Evolutionary conservation across 257 asterid genomes (phyloP), one percentile per base, ranked within the genome.

Genomic region (Solanum tacnaense): DNA sequence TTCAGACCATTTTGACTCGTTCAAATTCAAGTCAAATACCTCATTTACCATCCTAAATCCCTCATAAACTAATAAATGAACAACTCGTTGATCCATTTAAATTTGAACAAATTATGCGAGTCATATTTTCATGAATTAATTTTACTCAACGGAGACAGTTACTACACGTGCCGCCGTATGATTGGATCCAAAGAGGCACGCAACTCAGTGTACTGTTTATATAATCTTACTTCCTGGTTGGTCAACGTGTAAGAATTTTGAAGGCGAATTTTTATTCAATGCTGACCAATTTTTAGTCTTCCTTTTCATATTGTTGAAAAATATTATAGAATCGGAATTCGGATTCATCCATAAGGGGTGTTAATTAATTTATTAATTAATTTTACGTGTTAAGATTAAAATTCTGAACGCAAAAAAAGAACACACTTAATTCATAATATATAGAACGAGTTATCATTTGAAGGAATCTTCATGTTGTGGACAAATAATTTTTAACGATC

Each of bases 401-500:
- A 58, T 8, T 4, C 0, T 58, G 67, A 56, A 39, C 8, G 44
- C 44, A 39, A 39, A 39, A 39, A 2, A 8, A 0, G 8, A 39
- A 9, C 13, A 11, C 2, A 5, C 29, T 65, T 62, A 4, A 23
- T 62, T 2, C n/a, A 23, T 62, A 23, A 62, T n/a, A 62, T n/a
- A 62, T 62, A 9, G 7, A 62, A 62, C 6, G 4, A 56, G 65
- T 56, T 56, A 56, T 56, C n/a, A 0, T 20, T 1, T 0, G 65
- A 56, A 18, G 1, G 4, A 56, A 56, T 56, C n/a, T 56, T 20
- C 0, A 56, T 0, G 6, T 10, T 4, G 3, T 62, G 1, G 7
- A 62, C 0, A 9, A 0, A 10, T 62, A 44, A 12, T 44, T 44
- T 41, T 38, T 4, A 39, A 39, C 4, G 44, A 39, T 39, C 4